These are phyloP conservation scores for Claviceps africana DNA, from an alignment of 2,329 filamentous ascomycete genomes.

Conservation along the genomic window DNA sequence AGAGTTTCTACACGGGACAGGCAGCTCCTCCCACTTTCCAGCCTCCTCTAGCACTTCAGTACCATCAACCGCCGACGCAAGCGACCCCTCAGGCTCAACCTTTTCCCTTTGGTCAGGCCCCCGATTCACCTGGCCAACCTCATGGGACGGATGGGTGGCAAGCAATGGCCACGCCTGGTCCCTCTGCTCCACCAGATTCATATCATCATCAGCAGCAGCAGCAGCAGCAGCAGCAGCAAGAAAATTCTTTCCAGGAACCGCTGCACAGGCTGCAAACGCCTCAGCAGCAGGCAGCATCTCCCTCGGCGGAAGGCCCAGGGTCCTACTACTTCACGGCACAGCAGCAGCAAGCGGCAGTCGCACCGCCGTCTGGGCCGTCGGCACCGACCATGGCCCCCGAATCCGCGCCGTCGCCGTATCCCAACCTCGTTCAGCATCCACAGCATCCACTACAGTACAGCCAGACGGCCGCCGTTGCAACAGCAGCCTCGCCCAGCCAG, in stretches of 20 bases:
- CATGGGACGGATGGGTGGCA: slow-evolving; percentile 41
- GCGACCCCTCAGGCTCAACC: slow-evolving; percentile 28
- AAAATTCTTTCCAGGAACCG: slow-evolving; percentile 14
- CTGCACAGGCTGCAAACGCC: slow-evolving; percentile 16
- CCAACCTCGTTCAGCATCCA: slow-evolving; percentile 32
- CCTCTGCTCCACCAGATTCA: slow-evolving; percentile 22
- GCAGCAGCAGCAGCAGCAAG: slow-evolving; percentile 14
- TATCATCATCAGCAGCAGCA: slow-evolving; percentile 14
- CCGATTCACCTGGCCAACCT: slow-evolving; percentile 26
- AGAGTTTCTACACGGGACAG: slow-evolving; percentile 71
- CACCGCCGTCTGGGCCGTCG: slow-evolving; percentile 22
- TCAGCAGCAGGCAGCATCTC: slow-evolving; percentile 16
- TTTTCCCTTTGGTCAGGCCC: slow-evolving; percentile 26
- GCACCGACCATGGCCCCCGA: slow-evolving; percentile 28
- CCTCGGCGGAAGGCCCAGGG: slow-evolving; percentile 35
- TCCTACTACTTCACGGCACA: slow-evolving; percentile 43
- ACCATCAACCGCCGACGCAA: slow-evolving; percentile 14
- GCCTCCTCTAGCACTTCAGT: slow-evolving; percentile 7
- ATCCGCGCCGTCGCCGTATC: slow-evolving; percentile 35
- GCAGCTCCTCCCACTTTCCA: slow-evolving; percentile 26
- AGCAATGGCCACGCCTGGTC: slow-evolving; percentile 22
- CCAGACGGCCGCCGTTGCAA: slow-evolving; percentile 27
- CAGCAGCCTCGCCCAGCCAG: slow-evolving; percentile 19
- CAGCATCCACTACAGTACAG: slow-evolving; percentile 33
- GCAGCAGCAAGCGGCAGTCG: slow-evolving; percentile 12